Evolutionary conservation across 2,329 filamentous ascomycete species (phyloP).

Genomic region (Plectosphaerella cucumerina): DNA sequence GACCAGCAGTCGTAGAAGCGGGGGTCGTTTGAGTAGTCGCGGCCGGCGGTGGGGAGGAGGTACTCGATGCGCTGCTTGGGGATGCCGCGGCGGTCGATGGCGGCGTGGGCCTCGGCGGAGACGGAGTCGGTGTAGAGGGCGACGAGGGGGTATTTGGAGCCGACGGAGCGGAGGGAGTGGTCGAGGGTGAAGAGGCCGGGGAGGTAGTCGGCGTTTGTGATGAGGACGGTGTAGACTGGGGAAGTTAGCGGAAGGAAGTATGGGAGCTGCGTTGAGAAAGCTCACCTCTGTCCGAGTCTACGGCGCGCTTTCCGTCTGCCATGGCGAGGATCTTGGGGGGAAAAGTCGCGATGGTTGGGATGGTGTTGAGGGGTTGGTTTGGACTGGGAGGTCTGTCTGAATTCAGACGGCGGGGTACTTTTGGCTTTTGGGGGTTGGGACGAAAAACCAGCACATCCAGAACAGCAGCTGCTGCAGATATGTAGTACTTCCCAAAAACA

Average conservation of each 20-base stretch:
- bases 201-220: conserved; percentile 81
- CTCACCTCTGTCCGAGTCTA: conserved; percentile 35
- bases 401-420: no score
- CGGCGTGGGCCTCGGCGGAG: conserved; percentile 61
- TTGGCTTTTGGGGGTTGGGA: no score
- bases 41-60: conserved; percentile 62
- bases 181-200: conserved; percentile 78
- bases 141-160: conserved; percentile 71
- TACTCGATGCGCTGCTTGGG: conserved; percentile 66
- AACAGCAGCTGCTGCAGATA: no score
- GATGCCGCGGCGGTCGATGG: conserved; percentile 67
- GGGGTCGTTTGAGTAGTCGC: conserved; percentile 70
- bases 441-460: no score
- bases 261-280: not conserved
- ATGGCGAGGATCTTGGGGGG: conserved; percentile 2
- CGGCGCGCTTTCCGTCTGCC: conserved; percentile 21
- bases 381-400: no score
- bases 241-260: not conserved
- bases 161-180: conserved; percentile 63
- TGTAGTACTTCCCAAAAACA: no score
- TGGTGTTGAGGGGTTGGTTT: conserved; percentile 1
- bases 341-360: not conserved
- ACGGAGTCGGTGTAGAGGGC: conserved; percentile 80
- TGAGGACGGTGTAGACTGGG: conserved; percentile 81
- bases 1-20: conserved; percentile 90